phyloP scores from a whole-genome alignment of 805 yeast species.

The Wickerhamomyces mucosus region DNA sequence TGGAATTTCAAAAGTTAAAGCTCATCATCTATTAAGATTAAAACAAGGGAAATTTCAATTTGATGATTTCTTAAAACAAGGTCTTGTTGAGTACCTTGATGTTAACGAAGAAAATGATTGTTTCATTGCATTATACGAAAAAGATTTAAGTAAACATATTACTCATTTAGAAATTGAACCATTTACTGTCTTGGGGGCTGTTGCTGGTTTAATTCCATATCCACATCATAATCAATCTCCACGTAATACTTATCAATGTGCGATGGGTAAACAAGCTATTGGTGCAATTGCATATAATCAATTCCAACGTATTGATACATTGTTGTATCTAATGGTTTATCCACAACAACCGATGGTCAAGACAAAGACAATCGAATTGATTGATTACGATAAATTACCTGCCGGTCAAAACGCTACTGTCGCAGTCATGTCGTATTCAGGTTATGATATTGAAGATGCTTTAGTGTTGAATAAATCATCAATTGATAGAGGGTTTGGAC shows the following conservation, averaged over 20 bases:
- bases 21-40: constrained; percentile 56
- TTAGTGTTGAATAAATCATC: constrained; percentile 89
- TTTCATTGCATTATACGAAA: constrained; percentile 83
- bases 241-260: constrained; percentile 87
- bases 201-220: constrained; percentile 85
- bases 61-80: constrained; percentile 80
- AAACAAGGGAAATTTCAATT: constrained; percentile 69
- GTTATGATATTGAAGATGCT: constrained; percentile 99
- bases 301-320: constrained; percentile 88
- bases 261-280: constrained; percentile 99
- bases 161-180: constrained; percentile 96
- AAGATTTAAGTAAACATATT: constrained; percentile 39
- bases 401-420: constrained; percentile 99
- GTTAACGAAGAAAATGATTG: constrained; percentile 97
- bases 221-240: constrained; percentile 93
- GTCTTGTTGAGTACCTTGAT: constrained; percentile 90
- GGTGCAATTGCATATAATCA: constrained; percentile 98
- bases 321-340: constrained; percentile 91
- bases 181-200: constrained; percentile 86
- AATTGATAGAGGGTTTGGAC: constrained; percentile 92
- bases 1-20: constrained; percentile 60
- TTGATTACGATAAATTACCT: constrained; percentile 91
- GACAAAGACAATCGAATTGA: constrained; percentile 91
- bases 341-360: constrained; percentile 99
- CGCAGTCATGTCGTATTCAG: constrained; percentile 98